Evolutionary conservation across 495 filamentous ascomycete genomes (phyloP).

Genomic region (Tuber melanosporum): DNA sequence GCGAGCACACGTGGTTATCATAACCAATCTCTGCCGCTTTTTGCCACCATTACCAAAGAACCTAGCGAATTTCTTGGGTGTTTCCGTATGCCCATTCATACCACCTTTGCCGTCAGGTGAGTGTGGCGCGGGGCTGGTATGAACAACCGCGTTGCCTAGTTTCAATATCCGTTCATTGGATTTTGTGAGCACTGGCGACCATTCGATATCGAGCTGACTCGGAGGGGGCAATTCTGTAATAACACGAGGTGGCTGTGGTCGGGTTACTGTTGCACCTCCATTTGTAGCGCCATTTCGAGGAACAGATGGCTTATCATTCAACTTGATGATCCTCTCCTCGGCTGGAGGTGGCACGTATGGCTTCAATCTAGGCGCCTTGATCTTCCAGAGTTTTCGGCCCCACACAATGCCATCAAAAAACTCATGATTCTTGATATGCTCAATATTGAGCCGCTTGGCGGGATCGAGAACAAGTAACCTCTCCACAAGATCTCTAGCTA

Average conservation of each 20-base stretch:
- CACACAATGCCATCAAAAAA: slow-evolving; percentile 91
- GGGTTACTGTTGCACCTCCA: slow-evolving; percentile 27
- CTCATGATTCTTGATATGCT: slow-evolving; percentile 94
- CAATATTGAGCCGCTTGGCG: slow-evolving; percentile 75
- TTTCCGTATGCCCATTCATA: slow-evolving; percentile 51
- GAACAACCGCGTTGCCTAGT: slow-evolving; percentile 79
- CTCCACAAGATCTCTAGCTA: slow-evolving; percentile 87
- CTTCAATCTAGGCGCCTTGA: slow-evolving; percentile 82
- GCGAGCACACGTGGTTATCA: slow-evolving; percentile 86
- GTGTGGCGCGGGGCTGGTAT: slow-evolving; percentile 62
- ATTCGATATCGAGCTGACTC: slow-evolving; percentile 95
- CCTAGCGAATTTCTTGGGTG: slow-evolving; percentile 76
- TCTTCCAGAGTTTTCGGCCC: slow-evolving; percentile 80
- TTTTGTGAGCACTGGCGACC: slow-evolving; percentile 89
- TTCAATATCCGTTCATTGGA: slow-evolving; percentile 92
- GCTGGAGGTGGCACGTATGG: slow-evolving; percentile 73
- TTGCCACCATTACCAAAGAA: slow-evolving; percentile 91
- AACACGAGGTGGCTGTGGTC: slow-evolving; percentile 61
- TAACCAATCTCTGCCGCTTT: slow-evolving; percentile 84
- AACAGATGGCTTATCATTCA: slow-evolving; percentile 60
- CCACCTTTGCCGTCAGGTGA: slow-evolving; percentile 40
- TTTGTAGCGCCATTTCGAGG: slow-evolving; percentile 43
- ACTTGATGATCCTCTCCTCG: slow-evolving; percentile 68
- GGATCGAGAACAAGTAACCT: slow-evolving; percentile 88
- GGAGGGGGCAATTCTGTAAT: slow-evolving; percentile 95